A percentile compares a stretch with the other conserved stretches of the same genome.
These are phyloP conservation scores for Daldinia caldariorum DNA, from an alignment of 495 filamentous ascomycete species.

Conservation along the genomic window DNA sequence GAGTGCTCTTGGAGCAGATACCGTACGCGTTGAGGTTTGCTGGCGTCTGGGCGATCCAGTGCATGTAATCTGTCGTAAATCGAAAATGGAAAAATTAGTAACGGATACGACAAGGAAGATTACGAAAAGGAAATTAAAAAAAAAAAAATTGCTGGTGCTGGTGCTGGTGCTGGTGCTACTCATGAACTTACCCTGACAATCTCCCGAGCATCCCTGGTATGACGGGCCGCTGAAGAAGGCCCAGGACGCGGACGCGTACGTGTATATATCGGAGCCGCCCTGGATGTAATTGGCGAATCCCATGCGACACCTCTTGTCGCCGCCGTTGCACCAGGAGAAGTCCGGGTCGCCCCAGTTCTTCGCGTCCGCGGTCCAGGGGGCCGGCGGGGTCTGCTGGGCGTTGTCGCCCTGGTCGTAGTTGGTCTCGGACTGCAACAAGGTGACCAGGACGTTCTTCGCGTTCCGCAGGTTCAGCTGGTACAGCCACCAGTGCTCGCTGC, in stretches of 20 bases:
- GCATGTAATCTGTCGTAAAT: constrained; percentile 46
- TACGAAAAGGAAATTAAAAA: neutral
- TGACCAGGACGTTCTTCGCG: constrained; percentile 80
- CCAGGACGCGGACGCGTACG: constrained; percentile 72
- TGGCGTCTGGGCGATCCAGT: constrained; percentile 50
- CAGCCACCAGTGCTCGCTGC: constrained; percentile 77
- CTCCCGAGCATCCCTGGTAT: constrained; percentile 46
- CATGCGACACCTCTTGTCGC: constrained; percentile 59
- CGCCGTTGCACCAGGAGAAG: constrained; percentile 57
- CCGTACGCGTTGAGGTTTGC: constrained; percentile 52
- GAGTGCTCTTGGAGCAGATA: constrained; percentile 51
- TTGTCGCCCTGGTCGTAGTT: constrained; percentile 91
- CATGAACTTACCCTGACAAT: constrained; percentile 50
- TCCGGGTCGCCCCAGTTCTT: constrained; percentile 62
- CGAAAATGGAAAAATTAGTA: constrained; percentile 15
- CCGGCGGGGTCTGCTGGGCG: constrained; percentile 55
- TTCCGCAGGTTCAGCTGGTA: constrained; percentile 80
- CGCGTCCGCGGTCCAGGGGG: constrained; percentile 61
- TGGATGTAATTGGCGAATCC: constrained; percentile 68
- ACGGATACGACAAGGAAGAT: neutral
- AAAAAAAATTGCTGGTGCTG: constrained; percentile 4
- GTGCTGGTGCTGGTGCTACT: too few species aligned
- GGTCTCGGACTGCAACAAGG: constrained; percentile 86
- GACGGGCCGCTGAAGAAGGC: constrained; percentile 70
- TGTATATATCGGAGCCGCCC: constrained; percentile 63